Base-by-base conservation (phyloP, 2,329 filamentous ascomycete genomes). In the Hypoxylon sp. region DNA sequence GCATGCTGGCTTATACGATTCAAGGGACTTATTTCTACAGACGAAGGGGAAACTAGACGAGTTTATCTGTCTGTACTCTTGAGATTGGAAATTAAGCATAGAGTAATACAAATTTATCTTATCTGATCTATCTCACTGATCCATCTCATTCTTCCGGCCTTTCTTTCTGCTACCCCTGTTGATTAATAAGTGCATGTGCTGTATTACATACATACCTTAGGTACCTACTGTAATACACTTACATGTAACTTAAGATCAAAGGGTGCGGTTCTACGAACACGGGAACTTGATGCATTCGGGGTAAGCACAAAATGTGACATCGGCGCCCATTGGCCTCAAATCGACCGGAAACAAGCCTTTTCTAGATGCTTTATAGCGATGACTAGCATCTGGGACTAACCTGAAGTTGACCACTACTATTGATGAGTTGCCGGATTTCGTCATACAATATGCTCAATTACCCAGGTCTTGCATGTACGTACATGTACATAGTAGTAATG, bases 301-400 rank as follows among this genome's bases (percentile, higher is more conserved):
- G 13, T 59, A 41, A 49, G 45, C 10, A 19, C 14, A 19, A 25
- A 41, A 23, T 51, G 46, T 50, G 17, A 51, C 28, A 23, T 41
- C 7, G 19, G 6, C 17, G 2, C 1, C 28, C 17, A 34, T 25
- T 34, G n/a, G 28, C n/a, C 36, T 36, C 17, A 36, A 13, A 13
- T 25, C 17, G 17, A 3, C 43, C 3, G 25, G 5, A 46, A 17
- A 21, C 25, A 57, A 48, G 53, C 38, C 28, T 46, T 13, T 36
- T 19, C 21, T 43, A 9, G 28, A 45, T 11, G 19, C n/a, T 10
- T 25, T 9, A 46, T 13, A 23, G 13, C 14, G 19, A 59, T 36
- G 43, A 9, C 28, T 50, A n/a, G 59, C n/a, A 43, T 28, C 41
- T 43, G 32, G 21, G 41, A 53, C 59, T 55, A 55, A 38, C 23